phyloP scores from a whole-genome alignment of 208 protist genomes.

The Vickermania spadyakhi region DNA sequence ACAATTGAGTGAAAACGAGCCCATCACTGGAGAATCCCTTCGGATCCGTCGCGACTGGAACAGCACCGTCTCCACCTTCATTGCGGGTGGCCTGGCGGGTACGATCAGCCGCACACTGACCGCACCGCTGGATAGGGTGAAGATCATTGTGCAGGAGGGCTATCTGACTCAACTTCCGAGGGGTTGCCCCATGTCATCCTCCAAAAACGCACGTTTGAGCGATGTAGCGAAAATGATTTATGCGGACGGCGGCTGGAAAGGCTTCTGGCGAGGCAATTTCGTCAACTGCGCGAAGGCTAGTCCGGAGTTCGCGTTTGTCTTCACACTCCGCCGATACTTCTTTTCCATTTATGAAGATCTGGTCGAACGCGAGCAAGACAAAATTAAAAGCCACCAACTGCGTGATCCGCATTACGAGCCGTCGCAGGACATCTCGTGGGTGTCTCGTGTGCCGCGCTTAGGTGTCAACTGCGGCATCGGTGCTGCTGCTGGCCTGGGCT shows the following conservation, averaged over 20 bases:
- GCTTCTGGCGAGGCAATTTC: constrained; percentile 85
- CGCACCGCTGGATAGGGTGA: constrained; percentile 88
- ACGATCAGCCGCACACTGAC: constrained; percentile 77
- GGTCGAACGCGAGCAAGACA: constrained; percentile 41
- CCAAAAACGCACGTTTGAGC: constrained; percentile 39
- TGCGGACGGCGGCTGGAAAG: constrained; percentile 59
- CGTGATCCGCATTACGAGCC: constrained; percentile 17
- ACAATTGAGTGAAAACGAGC: neutral
- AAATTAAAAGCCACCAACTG: constrained; percentile 33
- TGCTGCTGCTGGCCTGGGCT: constrained; percentile 69
- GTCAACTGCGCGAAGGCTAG: constrained; percentile 88
- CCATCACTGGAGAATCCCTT: constrained; percentile 5
- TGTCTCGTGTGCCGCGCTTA: constrained; percentile 47
- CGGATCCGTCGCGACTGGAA: constrained; percentile 70
- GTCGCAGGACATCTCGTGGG: constrained; percentile 4
- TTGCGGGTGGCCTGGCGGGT: constrained; percentile 77
- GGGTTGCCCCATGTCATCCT: constrained; percentile 8
- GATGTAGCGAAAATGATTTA: constrained; percentile 71
- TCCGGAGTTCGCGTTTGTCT: constrained; percentile 87
- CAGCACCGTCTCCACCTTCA: constrained; percentile 65
- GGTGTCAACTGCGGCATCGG: constrained; percentile 80
- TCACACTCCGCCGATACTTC: constrained; percentile 73
- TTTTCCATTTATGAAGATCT: constrained; percentile 75
- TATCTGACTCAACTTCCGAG: constrained; percentile 33
- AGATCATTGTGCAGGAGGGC: constrained; percentile 89